Evolutionary conservation across 441 rosid genomes (phyloP).

Genomic region (Geranium incanum): DNA sequence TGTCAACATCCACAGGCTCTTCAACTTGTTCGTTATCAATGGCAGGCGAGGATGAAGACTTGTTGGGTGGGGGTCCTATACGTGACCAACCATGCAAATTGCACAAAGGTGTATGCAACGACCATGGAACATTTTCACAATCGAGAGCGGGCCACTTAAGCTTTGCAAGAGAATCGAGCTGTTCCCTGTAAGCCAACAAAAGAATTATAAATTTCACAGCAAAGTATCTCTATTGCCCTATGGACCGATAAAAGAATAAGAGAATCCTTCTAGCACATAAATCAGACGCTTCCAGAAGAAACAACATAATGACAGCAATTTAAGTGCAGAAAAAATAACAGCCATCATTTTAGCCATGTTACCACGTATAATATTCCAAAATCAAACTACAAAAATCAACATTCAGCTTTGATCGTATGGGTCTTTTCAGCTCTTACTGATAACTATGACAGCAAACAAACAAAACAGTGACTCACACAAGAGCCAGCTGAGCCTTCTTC

Average conservation of each 20-base stretch:
- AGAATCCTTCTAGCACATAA: conserved; percentile 14
- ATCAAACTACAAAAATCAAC: conserved; percentile 18
- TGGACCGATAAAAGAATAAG: conserved; percentile 21
- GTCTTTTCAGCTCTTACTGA: conserved; percentile 18
- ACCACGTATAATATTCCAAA: conserved; percentile 23
- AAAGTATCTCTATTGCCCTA: conserved; percentile 21
- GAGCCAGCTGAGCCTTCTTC: conserved; percentile 65
- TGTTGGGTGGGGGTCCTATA: conserved; percentile 37
- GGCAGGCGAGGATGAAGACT: conserved; percentile 34
- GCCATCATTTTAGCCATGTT: conserved; percentile 1
- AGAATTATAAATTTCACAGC: conserved; percentile 37
- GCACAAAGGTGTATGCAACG: conserved; percentile 57
- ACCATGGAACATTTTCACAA: conserved; percentile 73
- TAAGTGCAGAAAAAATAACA: neutral
- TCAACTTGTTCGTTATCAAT: conserved; percentile 37
- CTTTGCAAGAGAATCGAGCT: conserved; percentile 71
- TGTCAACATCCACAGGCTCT: conserved; percentile 54
- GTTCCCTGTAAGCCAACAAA: conserved; percentile 79
- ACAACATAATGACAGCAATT: conserved; percentile 15
- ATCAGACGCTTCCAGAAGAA: conserved; percentile 14
- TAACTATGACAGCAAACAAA: conserved; percentile 39
- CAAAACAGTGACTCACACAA: conserved; percentile 61
- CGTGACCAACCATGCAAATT: conserved; percentile 61
- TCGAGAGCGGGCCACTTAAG: conserved; percentile 63
- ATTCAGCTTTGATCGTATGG: conserved; percentile 23